Evolutionary conservation across 2,329 filamentous ascomycete species (phyloP).

Genomic region (Plenodomus lindquistii): DNA sequence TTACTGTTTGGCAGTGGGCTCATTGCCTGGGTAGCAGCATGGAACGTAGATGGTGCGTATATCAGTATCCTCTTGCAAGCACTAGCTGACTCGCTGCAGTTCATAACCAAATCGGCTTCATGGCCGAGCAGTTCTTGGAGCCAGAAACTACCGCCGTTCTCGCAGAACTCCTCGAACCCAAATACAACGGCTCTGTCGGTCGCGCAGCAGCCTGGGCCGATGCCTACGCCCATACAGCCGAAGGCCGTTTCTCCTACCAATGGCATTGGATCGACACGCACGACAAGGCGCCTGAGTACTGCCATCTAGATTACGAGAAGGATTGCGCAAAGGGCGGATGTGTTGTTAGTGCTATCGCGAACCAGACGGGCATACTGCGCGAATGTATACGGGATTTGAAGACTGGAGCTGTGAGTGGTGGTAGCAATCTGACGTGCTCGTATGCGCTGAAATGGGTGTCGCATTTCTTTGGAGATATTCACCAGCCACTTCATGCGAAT

Average conservation of each 20-base stretch:
- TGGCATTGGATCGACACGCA: slow-evolving; percentile 49
- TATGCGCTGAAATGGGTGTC: slow-evolving; percentile 49
- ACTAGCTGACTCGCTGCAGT: slow-evolving; percentile 26
- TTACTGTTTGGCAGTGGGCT: slow-evolving; percentile 14
- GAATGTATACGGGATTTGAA: slow-evolving; percentile 40
- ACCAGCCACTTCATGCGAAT: slow-evolving; percentile 49
- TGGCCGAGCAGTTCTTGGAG: slow-evolving; percentile 44
- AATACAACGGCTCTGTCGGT: slow-evolving; percentile 47
- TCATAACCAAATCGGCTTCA: slow-evolving; percentile 48
- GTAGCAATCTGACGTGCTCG: slow-evolving; percentile 43
- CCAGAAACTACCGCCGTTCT: slow-evolving; percentile 38
- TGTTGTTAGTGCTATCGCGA: slow-evolving; percentile 48
- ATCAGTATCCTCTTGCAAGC: background rate
- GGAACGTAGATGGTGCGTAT: slow-evolving; percentile 39
- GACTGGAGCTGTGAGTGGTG: slow-evolving; percentile 22
- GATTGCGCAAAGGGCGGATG: slow-evolving; percentile 47
- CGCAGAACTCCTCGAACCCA: slow-evolving; percentile 42
- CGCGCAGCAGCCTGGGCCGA: slow-evolving; percentile 48
- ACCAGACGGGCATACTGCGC: slow-evolving; percentile 46
- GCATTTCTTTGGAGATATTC: slow-evolving; percentile 49
- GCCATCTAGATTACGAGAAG: slow-evolving; percentile 41
- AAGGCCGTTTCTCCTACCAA: slow-evolving; percentile 48
- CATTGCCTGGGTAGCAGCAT: slow-evolving; percentile 20
- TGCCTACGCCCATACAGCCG: slow-evolving; percentile 42
- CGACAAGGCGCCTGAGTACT: slow-evolving; percentile 39